phyloP scores from a whole-genome alignment of 345 rosid genomes.

The Cochlearia excelsa region DNA sequence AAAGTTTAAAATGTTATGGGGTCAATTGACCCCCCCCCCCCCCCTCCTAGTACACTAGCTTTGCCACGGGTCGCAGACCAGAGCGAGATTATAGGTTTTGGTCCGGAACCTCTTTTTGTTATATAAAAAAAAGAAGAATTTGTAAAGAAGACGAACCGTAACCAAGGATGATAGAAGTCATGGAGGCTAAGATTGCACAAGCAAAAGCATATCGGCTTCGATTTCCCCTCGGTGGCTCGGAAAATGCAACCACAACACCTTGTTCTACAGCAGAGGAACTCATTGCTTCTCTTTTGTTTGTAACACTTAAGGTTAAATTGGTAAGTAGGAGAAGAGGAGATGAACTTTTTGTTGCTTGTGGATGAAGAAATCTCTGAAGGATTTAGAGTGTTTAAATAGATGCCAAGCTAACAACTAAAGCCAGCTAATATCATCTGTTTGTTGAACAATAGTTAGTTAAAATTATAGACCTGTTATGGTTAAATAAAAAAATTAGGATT shows the following conservation, averaged over 20 bases:
- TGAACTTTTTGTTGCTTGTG: constrained; percentile 12
- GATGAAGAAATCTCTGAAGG: background rate
- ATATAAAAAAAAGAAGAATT: background rate
- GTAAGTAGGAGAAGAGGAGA: background rate
- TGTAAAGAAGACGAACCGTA: constrained; percentile 47
- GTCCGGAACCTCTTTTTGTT: no score
- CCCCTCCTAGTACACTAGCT: no score
- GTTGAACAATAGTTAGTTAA: background rate
- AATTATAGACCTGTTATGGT: constrained; percentile 1
- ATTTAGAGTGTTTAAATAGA: constrained; percentile 24
- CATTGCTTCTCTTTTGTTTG: background rate
- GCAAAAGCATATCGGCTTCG: constrained; percentile 48
- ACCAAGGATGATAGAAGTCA: constrained; percentile 64
- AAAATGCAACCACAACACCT: constrained; percentile 2
- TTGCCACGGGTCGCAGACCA: no score
- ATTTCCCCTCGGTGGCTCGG: constrained; percentile 24
- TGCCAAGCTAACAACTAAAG: constrained; percentile 8
- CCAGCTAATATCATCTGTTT: background rate
- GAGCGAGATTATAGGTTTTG: no score
- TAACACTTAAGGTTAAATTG: background rate
- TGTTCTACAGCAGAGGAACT: constrained; percentile 19
- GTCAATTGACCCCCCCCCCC: no score
- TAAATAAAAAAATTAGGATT: background rate
- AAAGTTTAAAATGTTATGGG: no score
- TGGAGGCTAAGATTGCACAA: constrained; percentile 67